Evolutionary conservation across 2,329 filamentous ascomycete species (phyloP).

Genomic region (Clarireedia paspali): DNA sequence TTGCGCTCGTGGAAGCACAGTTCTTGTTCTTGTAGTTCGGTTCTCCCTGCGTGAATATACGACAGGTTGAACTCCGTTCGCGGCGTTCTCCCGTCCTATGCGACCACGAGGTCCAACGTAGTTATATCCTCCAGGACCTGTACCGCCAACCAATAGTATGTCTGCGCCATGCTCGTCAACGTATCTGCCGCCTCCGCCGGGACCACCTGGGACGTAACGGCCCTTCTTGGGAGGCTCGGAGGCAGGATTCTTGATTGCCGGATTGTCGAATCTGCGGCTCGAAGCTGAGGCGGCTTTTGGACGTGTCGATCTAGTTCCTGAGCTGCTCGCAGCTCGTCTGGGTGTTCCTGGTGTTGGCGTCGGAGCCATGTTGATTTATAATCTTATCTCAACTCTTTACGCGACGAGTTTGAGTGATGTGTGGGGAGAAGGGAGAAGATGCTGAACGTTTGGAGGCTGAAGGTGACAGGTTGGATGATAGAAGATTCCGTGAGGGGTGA

Average conservation of each 20-base stretch:
- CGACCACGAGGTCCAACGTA: slow-evolving; percentile 45
- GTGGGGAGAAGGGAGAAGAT: slow-evolving; percentile 6
- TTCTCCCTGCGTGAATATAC: slow-evolving; percentile 42
- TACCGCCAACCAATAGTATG: slow-evolving; percentile 41
- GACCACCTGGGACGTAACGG: slow-evolving; percentile 76
- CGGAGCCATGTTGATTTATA: slow-evolving; percentile 6
- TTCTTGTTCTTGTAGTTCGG: slow-evolving; percentile 49
- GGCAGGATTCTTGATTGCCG: slow-evolving; percentile 15
- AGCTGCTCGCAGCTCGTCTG: slow-evolving; percentile 8
- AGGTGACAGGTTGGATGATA: slow-evolving; percentile 1
- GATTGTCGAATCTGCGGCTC: slow-evolving; percentile 18
- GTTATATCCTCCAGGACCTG: slow-evolving; percentile 41
- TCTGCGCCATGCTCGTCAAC: slow-evolving; percentile 64
- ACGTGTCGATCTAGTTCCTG: slow-evolving; percentile 13
- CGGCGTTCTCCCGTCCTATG: slow-evolving; percentile 42
- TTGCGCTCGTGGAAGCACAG: slow-evolving; percentile 42
- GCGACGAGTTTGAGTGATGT: slow-evolving; percentile 2
- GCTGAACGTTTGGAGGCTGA: neutral
- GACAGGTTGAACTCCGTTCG: slow-evolving; percentile 37
- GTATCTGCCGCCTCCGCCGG: slow-evolving; percentile 79
- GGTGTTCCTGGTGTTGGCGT: slow-evolving; percentile 8
- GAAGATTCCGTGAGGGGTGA: slow-evolving; percentile 6
- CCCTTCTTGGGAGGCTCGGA: slow-evolving; percentile 53
- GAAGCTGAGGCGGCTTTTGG: slow-evolving; percentile 21
- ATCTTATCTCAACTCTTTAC: neutral